Evolutionary conservation across 1,284 basidiomycete genomes (phyloP), one percentile per base, ranked within the genome.

Genomic region (Heimioporus punctisporus): DNA sequence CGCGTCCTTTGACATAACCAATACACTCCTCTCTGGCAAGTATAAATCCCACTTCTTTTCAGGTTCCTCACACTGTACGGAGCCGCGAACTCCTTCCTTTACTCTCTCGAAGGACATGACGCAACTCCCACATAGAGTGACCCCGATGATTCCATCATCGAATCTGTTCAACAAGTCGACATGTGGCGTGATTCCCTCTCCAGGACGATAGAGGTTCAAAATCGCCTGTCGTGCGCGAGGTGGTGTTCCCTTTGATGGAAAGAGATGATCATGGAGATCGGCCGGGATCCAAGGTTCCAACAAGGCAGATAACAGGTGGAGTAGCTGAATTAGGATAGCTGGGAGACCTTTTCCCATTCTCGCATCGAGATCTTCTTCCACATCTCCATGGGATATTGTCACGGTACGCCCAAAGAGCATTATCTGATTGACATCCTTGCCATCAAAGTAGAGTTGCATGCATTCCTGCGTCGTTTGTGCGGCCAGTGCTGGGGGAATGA

Each of bases 171-270:
- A 76, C 37, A 94, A 75, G 65, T 94, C 92, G 44, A 93, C 82
- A 61, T 93, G 92, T 0, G 90, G 79, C 2, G 83, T 76, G 58
- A 94, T 93, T 12, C 92, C 92, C 65, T 93, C 86, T 2, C 91
- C 91, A 0, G 89, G 88, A 47, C 74, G 72, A 64, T 94, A 94
- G 5, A 90, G 73, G 66, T 94, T 94, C 50, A 94, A 62, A 54
- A 94, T 94, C 2, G 84, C 88, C 65, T 94, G 92, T 30, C 90
- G 78, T 0, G 88, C 83, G 41, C 73, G 74, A 14, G 72, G 69
- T 1, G 73, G 76, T 4, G 65, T 63, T 11, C 57, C 59, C 23
- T 59, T 56, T 3, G 62, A 58, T 5, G 82, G 84, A 66, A 88
- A 88, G 26, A 90, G 73, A 28, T 84, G 71, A 12, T 70, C 60